These are phyloP conservation scores for Penicillium diatomitis DNA, from an alignment of 495 filamentous ascomycete genomes.

Conservation along the genomic window DNA sequence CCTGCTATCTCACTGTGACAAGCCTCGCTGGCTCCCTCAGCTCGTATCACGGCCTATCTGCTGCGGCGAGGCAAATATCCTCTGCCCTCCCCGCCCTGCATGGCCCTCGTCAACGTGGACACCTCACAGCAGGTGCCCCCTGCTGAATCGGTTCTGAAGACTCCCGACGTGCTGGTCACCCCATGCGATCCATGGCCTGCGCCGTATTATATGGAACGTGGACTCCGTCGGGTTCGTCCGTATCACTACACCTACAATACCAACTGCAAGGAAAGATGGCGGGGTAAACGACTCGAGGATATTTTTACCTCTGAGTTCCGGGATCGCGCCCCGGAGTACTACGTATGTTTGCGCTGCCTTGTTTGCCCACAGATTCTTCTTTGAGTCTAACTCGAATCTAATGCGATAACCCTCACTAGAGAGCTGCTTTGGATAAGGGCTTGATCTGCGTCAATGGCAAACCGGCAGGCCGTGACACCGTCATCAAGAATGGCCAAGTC, in stretches of 20 bases:
- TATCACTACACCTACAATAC: conserved; percentile 95
- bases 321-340: conserved; percentile 75
- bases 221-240: conserved; percentile 71
- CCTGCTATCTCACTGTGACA: too few species aligned
- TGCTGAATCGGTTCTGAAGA: conserved; percentile 24
- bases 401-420: conserved; percentile 29
- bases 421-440: conserved; percentile 70
- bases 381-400: not conserved
- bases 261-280: conserved; percentile 83
- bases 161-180: conserved; percentile 49
- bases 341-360: conserved; percentile 39
- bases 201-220: conserved; percentile 71
- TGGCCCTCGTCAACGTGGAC: conserved; percentile 48
- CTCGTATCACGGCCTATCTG: conserved; percentile 49
- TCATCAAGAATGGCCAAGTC: conserved; percentile 71
- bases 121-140: conserved; percentile 21
- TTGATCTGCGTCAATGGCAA: conserved; percentile 67
- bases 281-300: conserved; percentile 63
- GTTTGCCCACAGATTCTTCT: not conserved
- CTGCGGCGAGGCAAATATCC: conserved; percentile 43
- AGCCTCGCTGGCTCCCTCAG: conserved; percentile 48
- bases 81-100: conserved; percentile 32
- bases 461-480: conserved; percentile 42
- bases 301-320: conserved; percentile 76
- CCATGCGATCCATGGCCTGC: conserved; percentile 57